Conservation (phyloP, 768 basidiomycete genomes). For the Naematelia encephala region DNA sequence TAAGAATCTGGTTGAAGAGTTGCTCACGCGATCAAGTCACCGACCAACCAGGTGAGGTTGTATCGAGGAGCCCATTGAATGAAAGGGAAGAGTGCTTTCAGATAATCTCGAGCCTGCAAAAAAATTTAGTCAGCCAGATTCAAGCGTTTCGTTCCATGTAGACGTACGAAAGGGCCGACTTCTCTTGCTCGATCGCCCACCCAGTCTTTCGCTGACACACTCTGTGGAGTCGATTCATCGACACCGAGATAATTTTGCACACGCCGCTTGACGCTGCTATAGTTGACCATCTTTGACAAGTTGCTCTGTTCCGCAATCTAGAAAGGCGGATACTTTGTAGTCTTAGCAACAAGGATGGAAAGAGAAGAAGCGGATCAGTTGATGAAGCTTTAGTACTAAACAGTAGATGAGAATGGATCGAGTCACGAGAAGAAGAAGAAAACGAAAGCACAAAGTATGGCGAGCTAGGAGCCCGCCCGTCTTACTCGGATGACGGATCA, state of each 20-base stretch:
- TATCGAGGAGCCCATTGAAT: slow-evolving; percentile 80
- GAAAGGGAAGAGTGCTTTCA: slow-evolving; percentile 76
- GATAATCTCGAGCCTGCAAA: slow-evolving; percentile 63
- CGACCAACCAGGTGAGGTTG: slow-evolving; percentile 68
- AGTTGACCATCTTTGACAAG: not conserved
- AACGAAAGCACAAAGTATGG: not conserved
- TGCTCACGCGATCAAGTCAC: slow-evolving; percentile 71
- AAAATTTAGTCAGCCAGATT: slow-evolving; percentile 15
- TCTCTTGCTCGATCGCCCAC: slow-evolving; percentile 52
- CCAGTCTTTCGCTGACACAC: slow-evolving; percentile 63
- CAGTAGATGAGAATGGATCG: not conserved
- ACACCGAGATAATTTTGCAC: slow-evolving; percentile 19
- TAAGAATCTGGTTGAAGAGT: not conserved
- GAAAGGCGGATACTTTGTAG: not conserved
- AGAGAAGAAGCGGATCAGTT: too few relatives aligned
- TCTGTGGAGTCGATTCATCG: slow-evolving; percentile 17
- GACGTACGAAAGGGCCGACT: slow-evolving; percentile 59
- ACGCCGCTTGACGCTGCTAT: slow-evolving; percentile 3
- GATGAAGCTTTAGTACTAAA: too few relatives aligned
- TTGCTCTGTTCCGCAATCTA: not conserved
- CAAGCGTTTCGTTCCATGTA: not conserved
- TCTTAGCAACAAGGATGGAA: too few relatives aligned
- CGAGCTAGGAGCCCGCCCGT: not conserved
- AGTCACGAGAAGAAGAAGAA: not conserved
- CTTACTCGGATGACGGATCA: slow-evolving; percentile 2